These are phyloP conservation scores for Eucalyptus polybractea DNA, from an alignment of 345 rosid species.

Conservation along the genomic window DNA sequence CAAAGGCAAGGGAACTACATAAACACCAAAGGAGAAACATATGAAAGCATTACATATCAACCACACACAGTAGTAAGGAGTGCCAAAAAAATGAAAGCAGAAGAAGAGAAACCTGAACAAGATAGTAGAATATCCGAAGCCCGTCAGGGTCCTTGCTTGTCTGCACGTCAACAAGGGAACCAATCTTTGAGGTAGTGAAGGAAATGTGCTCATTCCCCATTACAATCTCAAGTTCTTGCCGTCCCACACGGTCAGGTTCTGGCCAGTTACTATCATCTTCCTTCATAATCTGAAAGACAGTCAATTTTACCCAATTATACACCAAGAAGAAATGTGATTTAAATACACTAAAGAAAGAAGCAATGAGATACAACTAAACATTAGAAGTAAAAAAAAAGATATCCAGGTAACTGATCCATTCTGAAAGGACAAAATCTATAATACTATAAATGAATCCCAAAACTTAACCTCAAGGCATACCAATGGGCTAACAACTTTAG, in stretches of 20 bases:
- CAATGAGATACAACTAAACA: background rate
- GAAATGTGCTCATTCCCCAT: constrained; percentile 98
- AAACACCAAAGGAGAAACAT: background rate
- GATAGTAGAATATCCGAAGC: constrained; percentile 94
- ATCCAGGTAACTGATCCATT: background rate
- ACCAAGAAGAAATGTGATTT: background rate
- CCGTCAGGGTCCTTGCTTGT: constrained; percentile 97
- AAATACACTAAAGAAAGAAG: background rate
- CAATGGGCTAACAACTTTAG: background rate
- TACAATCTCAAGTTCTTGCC: constrained; percentile 97
- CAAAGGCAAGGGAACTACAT: background rate
- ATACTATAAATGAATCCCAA: background rate
- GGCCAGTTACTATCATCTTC: constrained; percentile 99
- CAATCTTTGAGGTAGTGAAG: constrained; percentile 92
- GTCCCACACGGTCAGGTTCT: constrained; percentile 91
- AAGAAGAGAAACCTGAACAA: constrained; percentile 73
- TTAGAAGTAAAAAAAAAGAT: background rate
- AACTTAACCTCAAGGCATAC: background rate
- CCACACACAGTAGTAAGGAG: background rate
- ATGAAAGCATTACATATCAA: background rate
- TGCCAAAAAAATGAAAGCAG: background rate
- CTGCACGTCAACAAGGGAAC: constrained; percentile 94
- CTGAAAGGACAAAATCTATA: background rate
- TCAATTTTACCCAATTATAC: background rate
- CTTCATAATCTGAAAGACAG: constrained; percentile 69